Evolutionary conservation across 768 basidiomycete species (phyloP).

Genomic region (Hortiboletus campestris): DNA sequence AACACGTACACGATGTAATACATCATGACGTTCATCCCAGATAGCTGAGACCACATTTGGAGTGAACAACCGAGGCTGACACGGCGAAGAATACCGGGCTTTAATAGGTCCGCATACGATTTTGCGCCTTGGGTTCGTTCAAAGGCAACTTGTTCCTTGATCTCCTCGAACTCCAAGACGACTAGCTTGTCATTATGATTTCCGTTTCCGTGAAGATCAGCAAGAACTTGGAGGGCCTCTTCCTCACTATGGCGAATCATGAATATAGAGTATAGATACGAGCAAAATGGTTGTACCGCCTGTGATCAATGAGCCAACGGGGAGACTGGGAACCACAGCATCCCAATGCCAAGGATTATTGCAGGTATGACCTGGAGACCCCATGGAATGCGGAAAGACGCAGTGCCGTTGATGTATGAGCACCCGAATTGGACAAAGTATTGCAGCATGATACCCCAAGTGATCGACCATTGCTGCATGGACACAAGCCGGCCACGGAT

Average conservation of each 20-base stretch:
- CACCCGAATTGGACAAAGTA: constrained; percentile 77
- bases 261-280: not conserved
- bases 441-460: constrained; percentile 75
- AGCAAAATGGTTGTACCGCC: constrained; percentile 33
- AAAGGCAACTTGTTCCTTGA: constrained; percentile 51
- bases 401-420: constrained; percentile 61
- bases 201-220: constrained; percentile 68
- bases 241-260: constrained; percentile 27
- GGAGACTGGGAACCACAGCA: constrained; percentile 68
- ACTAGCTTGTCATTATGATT: constrained; percentile 60
- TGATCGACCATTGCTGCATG: constrained; percentile 78
- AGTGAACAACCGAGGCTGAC: constrained; percentile 67
- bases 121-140: constrained; percentile 72
- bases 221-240: constrained; percentile 69
- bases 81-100: constrained; percentile 64
- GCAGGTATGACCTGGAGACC: constrained; percentile 79
- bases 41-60: constrained; percentile 80
- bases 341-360: constrained; percentile 62
- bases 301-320: constrained; percentile 67
- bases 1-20: constrained; percentile 62
- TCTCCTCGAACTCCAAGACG: constrained; percentile 68
- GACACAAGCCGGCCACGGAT: constrained; percentile 77
- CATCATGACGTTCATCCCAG: constrained; percentile 85
- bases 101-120: constrained; percentile 64
- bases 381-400: constrained; percentile 81